A percentile compares a stretch with the other conserved stretches of the same genome.
These are phyloP conservation scores for Ascochyta fabae DNA, from an alignment of 2,329 filamentous ascomycete genomes.

Conservation along the genomic window DNA sequence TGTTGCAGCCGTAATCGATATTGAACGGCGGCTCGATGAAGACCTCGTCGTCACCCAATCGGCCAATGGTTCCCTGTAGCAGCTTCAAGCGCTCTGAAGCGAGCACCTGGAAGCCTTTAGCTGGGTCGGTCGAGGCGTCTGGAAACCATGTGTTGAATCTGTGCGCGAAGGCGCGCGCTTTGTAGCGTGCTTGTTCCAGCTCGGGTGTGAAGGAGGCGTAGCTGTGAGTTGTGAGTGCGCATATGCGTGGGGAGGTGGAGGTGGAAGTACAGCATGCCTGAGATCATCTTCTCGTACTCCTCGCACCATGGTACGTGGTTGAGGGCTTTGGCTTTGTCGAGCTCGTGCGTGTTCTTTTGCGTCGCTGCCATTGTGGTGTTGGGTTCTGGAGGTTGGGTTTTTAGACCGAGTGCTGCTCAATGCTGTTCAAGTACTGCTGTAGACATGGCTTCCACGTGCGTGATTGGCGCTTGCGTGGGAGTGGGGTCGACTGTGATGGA, in stretches of 20 bases:
- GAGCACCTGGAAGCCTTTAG: slow-evolving; percentile 33
- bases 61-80: slow-evolving; percentile 42
- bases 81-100: slow-evolving; percentile 32
- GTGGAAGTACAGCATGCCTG: slow-evolving; percentile 63
- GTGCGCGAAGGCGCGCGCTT: slow-evolving; percentile 62
- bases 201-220: slow-evolving; percentile 60
- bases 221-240: slow-evolving; percentile 37
- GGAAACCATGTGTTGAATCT: slow-evolving; percentile 63
- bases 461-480: not conserved
- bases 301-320: slow-evolving; percentile 64
- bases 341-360: slow-evolving; percentile 52
- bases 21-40: slow-evolving; percentile 67
- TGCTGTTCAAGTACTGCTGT: slow-evolving; percentile 1
- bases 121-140: slow-evolving; percentile 18
- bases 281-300: slow-evolving; percentile 70
- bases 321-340: slow-evolving; percentile 57
- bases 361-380: slow-evolving; percentile 44
- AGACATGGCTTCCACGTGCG: not conserved
- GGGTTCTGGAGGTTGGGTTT: not conserved
- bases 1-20: slow-evolving; percentile 71
- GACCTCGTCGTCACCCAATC: slow-evolving; percentile 44
- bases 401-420: not conserved
- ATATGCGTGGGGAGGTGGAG: not conserved
- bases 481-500: slow-evolving; percentile 22
- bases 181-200: slow-evolving; percentile 59